Conservation (phyloP, 78 protist species). For the Dictyostelium purpureum region DNA sequence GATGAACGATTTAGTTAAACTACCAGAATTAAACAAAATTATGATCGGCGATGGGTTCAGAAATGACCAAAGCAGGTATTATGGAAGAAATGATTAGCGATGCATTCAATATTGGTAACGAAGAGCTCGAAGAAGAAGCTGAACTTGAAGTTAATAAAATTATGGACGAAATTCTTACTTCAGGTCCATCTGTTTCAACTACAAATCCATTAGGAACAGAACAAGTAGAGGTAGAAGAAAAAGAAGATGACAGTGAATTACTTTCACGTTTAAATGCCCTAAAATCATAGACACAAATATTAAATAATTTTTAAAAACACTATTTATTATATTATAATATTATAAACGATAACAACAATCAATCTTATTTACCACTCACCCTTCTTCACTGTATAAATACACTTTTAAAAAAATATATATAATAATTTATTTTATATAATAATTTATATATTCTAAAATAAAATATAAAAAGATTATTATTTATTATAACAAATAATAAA, state of each 20-base stretch:
- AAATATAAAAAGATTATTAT: too few species aligned
- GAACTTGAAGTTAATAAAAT: slow-evolving; percentile 60
- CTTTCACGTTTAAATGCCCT: slow-evolving; percentile 49
- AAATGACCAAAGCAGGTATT: slow-evolving; percentile 75
- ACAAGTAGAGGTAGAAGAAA: not conserved
- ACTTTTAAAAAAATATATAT: not conserved
- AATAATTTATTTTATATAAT: too few species aligned
- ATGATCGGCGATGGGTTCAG: slow-evolving; percentile 78
- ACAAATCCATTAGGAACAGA: slow-evolving; percentile 22
- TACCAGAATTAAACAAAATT: slow-evolving; percentile 68
- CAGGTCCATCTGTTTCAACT: slow-evolving; percentile 43
- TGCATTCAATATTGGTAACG: slow-evolving; percentile 15
- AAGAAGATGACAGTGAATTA: slow-evolving; percentile 58
- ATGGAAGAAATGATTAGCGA: slow-evolving; percentile 76
- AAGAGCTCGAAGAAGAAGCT: slow-evolving; percentile 69
- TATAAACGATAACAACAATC: not conserved
- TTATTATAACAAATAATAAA: not conserved
- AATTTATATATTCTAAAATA: not conserved
- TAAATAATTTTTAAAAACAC: not conserved
- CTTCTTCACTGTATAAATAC: not conserved
- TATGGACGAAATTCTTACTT: slow-evolving; percentile 42
- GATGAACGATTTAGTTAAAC: slow-evolving; percentile 80
- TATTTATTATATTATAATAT: too few species aligned
- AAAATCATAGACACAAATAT: too few species aligned
- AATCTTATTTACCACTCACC: not conserved